Base-by-base conservation (phyloP, 2,329 filamentous ascomycete species). In the Nemania serpens region DNA sequence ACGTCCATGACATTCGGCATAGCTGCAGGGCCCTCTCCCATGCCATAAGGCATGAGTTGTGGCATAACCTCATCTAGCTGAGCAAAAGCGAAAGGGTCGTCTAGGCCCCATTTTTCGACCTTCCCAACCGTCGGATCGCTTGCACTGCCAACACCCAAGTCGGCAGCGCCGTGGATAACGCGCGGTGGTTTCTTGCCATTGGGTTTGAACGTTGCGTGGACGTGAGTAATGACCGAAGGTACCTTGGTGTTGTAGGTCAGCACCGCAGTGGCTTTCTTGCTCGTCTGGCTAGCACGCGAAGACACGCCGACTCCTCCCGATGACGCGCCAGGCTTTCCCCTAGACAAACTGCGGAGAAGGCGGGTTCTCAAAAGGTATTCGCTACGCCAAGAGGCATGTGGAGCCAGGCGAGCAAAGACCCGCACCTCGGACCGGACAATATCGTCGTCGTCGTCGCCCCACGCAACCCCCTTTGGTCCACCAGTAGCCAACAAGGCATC, bases 321-420 rank as follows among this genome's bases (percentile, higher is more conserved):
- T 10, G 80, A 78, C 39, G 88, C 83, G 68, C 83, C 78, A 60
- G 94, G 92, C 72, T 93, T 96, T 52, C 94, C 95, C 61, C 91
- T 88, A 48, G 84, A 84, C 59, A 98, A 80, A 63, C 91, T 95
- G 46, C 93, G 86, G 54, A 98, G 79, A 53, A 98, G 83, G 48
- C 91, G 86, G 1, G 93, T 97, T 48, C 95, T 85, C 58, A 97
- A 78, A 49, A 98, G 89, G 71, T 98, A 99, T 75, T 99, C 95
- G 75, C 91, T 97, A 68, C 94, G 86, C 94, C 95, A 98, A 9
- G 93, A 95, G n/a, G 93, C 90, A 63, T 93, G 78, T 3, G 88
- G 83, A 10, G 91, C 96, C 56, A 99, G 82, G 45, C 93, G 87
- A 15, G 91, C 86, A 71, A 98, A 99, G 66, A 87, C 85, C 46